phyloP scores from a whole-genome alignment of 2,329 filamentous ascomycete genomes.

The Penicillium sp. region DNA sequence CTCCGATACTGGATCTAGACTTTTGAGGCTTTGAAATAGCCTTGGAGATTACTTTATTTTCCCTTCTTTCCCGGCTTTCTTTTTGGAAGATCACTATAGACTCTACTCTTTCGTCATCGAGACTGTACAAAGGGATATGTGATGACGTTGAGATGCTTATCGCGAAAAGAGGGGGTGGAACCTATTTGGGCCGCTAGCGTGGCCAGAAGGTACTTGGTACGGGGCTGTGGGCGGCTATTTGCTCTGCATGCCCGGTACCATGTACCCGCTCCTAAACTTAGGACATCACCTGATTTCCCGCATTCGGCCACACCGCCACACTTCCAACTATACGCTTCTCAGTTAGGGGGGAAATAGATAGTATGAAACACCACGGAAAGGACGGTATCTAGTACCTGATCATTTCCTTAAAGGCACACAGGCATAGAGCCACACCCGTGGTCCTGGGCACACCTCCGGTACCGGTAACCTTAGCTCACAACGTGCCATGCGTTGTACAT shows the following conservation, averaged over 20 bases:
- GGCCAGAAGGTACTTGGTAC: conserved; percentile 10
- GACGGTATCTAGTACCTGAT: no score
- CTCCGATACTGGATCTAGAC: not conserved
- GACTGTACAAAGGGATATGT: not conserved
- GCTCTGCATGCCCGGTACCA: conserved; percentile 5
- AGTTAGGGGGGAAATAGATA: not conserved
- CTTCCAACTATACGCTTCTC: not conserved
- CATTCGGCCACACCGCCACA: conserved; percentile 3
- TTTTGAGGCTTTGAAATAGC: not conserved
- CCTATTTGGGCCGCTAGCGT: conserved; percentile 10
- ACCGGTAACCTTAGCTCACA: no score
- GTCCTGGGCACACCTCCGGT: no score
- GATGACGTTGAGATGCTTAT: conserved; percentile 29
- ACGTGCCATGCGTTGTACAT: no score
- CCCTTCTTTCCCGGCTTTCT: not conserved
- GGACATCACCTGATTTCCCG: conserved; percentile 1
- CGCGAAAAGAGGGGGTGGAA: conserved; percentile 31
- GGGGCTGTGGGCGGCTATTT: conserved; percentile 6
- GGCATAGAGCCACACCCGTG: no score
- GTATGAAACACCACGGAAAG: no score
- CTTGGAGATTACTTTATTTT: not conserved
- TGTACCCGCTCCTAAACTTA: conserved; percentile 12
- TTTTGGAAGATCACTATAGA: no score
- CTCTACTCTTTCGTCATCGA: no score
- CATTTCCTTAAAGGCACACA: no score